These are phyloP conservation scores for Podila epicladia DNA, from an alignment of 192 early-diverging fungal species.

Conservation along the genomic window DNA sequence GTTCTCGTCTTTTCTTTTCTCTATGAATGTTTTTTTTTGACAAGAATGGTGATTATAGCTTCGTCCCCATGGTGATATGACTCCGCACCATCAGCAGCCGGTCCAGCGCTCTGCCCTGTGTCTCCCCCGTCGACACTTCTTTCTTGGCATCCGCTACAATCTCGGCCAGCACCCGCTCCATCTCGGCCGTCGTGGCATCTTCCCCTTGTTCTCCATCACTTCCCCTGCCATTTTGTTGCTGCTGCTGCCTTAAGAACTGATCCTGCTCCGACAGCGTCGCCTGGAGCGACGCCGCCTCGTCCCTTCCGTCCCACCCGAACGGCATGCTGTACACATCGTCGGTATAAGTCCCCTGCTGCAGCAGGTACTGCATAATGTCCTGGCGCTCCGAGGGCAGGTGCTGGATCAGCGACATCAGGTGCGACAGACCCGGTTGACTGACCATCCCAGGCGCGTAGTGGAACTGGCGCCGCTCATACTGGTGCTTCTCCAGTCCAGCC, in stretches of 20 bases:
- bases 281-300: constrained; percentile 23
- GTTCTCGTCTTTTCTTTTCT: background rate
- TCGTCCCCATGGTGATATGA: constrained; percentile 46
- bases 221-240: background rate
- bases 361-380: constrained; percentile 45
- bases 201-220: background rate
- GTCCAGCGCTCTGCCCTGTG: constrained; percentile 34
- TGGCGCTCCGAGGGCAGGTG: constrained; percentile 44
- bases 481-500: constrained; percentile 27
- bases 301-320: constrained; percentile 17
- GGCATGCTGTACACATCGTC: constrained; percentile 36
- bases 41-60: too few species aligned
- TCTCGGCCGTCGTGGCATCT: constrained; percentile 22
- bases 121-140: constrained; percentile 31
- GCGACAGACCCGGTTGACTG: constrained; percentile 3
- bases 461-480: constrained; percentile 33
- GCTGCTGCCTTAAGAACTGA: constrained; percentile 13
- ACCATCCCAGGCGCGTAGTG: constrained; percentile 15
- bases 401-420: constrained; percentile 30
- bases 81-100: constrained; percentile 39
- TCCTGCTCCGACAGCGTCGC: constrained; percentile 34
- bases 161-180: constrained; percentile 38
- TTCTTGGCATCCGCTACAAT: constrained; percentile 38
- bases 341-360: constrained; percentile 37
- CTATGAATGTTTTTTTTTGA: too few species aligned